phyloP scores from a whole-genome alignment of 805 yeast genomes.

The Candida sphagnicola region DNA sequence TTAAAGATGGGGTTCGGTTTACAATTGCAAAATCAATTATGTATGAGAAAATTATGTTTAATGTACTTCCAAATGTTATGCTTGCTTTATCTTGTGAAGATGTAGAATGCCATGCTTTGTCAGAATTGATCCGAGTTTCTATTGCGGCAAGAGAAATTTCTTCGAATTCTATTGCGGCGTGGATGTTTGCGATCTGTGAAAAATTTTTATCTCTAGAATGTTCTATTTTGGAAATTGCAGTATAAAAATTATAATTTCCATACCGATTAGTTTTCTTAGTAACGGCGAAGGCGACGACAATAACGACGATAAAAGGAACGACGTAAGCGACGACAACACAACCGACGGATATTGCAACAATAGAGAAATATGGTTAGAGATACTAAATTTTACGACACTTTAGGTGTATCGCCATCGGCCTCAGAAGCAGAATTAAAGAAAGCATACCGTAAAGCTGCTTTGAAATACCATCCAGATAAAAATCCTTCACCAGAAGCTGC shows the following conservation, averaged over 20 bases:
- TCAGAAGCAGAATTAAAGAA: conserved; percentile 70
- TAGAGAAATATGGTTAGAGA: conserved; percentile 87
- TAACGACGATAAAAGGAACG: too few relatives aligned
- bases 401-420: conserved; percentile 71
- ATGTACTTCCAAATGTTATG: too few relatives aligned
- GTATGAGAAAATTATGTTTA: too few relatives aligned
- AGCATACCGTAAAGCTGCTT: conserved; percentile 78
- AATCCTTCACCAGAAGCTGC: conserved; percentile 86
- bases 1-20: too few relatives aligned
- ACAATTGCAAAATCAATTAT: too few relatives aligned
- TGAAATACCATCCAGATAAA: conserved; percentile 82
- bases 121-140: too few relatives aligned
- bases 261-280: too few relatives aligned
- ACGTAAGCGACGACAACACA: too few relatives aligned
- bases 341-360: too few relatives aligned
- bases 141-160: not conserved
- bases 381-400: conserved; percentile 68
- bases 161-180: not conserved
- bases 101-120: too few relatives aligned
- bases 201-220: not conserved
- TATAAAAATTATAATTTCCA: not conserved
- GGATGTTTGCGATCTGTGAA: not conserved
- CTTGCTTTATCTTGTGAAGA: too few relatives aligned
- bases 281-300: too few relatives aligned
- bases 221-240: not conserved